A percentile compares a stretch with the other conserved stretches of the same genome.
These are phyloP conservation scores for Inga laurina DNA, from an alignment of 306 rosid genomes.

Conservation along the genomic window DNA sequence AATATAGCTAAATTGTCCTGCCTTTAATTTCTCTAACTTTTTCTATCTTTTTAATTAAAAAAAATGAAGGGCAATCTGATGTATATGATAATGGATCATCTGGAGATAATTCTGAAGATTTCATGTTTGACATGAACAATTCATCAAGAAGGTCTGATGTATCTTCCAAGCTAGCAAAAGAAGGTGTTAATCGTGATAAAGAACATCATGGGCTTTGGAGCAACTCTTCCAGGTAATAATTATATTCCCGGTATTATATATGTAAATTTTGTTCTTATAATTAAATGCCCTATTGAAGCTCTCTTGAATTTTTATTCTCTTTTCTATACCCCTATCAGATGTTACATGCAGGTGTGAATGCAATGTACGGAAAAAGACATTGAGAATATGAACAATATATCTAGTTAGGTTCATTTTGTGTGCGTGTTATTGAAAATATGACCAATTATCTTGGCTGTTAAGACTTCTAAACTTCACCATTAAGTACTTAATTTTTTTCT, in stretches of 20 bases:
- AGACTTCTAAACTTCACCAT: not conserved
- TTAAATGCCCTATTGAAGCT: not conserved
- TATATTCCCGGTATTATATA: not conserved
- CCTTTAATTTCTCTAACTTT: not conserved
- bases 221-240: slow-evolving; percentile 80
- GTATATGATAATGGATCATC: slow-evolving; percentile 85
- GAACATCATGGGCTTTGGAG: slow-evolving; percentile 76
- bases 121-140: slow-evolving; percentile 67
- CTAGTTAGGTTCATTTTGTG: not conserved
- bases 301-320: not conserved
- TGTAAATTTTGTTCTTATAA: not conserved
- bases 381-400: not conserved
- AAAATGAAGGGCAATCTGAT: slow-evolving; percentile 69
- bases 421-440: not conserved
- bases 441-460: slow-evolving; percentile 1
- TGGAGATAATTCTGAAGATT: slow-evolving; percentile 83
- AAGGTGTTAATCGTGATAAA: slow-evolving; percentile 53
- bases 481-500: not conserved
- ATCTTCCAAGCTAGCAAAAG: slow-evolving; percentile 58
- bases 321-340: not conserved
- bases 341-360: slow-evolving; percentile 9
- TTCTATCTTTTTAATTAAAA: not conserved
- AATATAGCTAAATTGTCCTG: not conserved
- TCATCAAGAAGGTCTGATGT: slow-evolving; percentile 56
- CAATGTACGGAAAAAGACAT: not conserved